Percentiles rank a stretch among this genome's conserved stretches.
Evolutionary conservation across 106 monocot species (phyloP).

Genomic region (Allium cepa): DNA sequence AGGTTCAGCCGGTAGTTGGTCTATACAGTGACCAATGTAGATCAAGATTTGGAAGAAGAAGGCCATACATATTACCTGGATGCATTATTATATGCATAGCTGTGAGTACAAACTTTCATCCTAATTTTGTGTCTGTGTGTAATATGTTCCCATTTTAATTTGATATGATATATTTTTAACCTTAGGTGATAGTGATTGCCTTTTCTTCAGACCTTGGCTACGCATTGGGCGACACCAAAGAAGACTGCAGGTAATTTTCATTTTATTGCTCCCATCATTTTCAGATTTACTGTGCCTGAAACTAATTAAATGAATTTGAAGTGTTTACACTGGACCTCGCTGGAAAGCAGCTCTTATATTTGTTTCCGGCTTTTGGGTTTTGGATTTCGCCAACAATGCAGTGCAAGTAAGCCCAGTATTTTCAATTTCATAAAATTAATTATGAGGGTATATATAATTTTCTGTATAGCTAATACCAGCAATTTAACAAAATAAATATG

Average conservation of each 20-base stretch:
- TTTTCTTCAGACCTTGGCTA: conserved; percentile 66
- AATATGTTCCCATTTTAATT: neutral
- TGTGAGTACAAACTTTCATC: conserved; percentile 27
- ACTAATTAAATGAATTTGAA: conserved; percentile 1
- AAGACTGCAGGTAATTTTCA: conserved; percentile 26
- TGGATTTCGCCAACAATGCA: conserved; percentile 72
- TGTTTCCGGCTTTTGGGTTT: conserved; percentile 64
- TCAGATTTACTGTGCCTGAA: no score
- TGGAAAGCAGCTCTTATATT: conserved; percentile 53
- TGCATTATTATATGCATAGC: conserved; percentile 40
- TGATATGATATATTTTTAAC: neutral
- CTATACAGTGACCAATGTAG: conserved; percentile 57
- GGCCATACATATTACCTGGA: conserved; percentile 60
- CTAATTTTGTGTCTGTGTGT: neutral
- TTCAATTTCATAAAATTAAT: no score
- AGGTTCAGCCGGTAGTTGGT: conserved; percentile 68
- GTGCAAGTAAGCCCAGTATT: conserved; percentile 18
- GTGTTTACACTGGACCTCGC: conserved; percentile 50
- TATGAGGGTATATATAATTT: no score
- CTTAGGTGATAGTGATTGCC: conserved; percentile 45
- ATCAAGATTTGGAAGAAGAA: conserved; percentile 53
- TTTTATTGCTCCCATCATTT: no score
- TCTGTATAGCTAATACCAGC: no score
- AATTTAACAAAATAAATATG: no score
- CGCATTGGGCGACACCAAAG: conserved; percentile 47